Base-by-base conservation (phyloP, 352 stramenopile genomes). In the Globisporangium spinosum region DNA sequence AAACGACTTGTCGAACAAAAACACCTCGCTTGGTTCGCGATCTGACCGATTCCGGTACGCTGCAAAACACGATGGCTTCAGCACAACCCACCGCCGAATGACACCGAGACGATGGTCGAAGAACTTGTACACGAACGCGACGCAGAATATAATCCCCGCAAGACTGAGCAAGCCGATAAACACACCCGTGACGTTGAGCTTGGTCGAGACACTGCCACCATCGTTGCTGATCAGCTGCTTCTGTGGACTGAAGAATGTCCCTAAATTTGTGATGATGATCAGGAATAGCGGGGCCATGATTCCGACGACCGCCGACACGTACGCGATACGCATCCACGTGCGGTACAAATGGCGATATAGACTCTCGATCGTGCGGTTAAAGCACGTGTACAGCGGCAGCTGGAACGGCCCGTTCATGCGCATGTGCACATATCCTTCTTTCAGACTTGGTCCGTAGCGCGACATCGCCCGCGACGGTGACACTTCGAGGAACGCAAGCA, bases 401-500 rank as follows among this genome's bases (percentile, higher is more conserved):
- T 95, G 88, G 67, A 94, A 93, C 54, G 88, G 78, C 63, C 88
- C 88, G 71, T 94, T 95, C 65, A 93, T 91, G 73, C 87, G 86
- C 88, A 95, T 93, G 76, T 95, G 88, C 57, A 93, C 88, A 68
- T 95, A 95, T 17, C 88, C 88, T 72, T 95, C 88, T 35, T 95
- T 95, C 22, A 94, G 65, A 32, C 85, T 94, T 25, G 85, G 84
- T 1, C 87, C 87, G 23, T 91, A 88, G 7, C 84, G 79, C 27
- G 86, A 73, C 83, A 91, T 89, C 27, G 85, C 77, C 2, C 88
- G 82, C 22, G 85, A 91, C 53, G 88, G 84, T 45, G 83, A 93
- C 23, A 94, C 83, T 60, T 94, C 88, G 23, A 95, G 65, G 53
- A 95, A 95, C 22, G 80, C 83, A 58, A 95, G 64, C 61, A 95